phyloP scores from a whole-genome alignment of 345 rosid genomes.

The Boechera retrofracta region DNA sequence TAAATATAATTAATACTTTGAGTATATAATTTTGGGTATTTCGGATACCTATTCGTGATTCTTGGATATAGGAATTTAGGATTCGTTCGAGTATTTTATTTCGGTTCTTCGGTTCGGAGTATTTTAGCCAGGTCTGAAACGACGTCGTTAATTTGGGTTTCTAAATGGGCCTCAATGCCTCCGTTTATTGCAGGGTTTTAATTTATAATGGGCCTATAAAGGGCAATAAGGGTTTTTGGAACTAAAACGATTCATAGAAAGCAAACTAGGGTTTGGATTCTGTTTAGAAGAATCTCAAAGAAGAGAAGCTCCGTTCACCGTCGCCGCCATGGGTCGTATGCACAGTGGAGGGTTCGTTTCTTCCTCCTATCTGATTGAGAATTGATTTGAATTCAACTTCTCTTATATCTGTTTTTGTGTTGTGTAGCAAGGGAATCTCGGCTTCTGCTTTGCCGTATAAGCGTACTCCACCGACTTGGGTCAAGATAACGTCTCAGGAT shows the following conservation, averaged over 20 bases:
- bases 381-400: not conserved
- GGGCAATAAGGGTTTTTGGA: not conserved
- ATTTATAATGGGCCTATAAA: slow-evolving; percentile 2
- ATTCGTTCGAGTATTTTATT: no score
- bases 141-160: not conserved
- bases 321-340: slow-evolving; percentile 61
- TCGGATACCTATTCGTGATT: no score
- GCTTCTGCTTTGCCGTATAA: slow-evolving; percentile 65
- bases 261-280: not conserved
- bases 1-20: no score
- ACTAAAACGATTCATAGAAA: not conserved
- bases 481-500: slow-evolving; percentile 61
- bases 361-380: not conserved
- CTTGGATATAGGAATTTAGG: no score
- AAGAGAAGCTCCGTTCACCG: not conserved
- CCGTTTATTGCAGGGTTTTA: not conserved
- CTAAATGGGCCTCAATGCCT: no score
- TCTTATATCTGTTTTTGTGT: slow-evolving; percentile 21
- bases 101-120: no score
- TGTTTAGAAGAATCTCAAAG: slow-evolving; percentile 12
- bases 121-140: not conserved
- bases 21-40: no score
- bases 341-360: slow-evolving; percentile 53
- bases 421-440: slow-evolving; percentile 60
- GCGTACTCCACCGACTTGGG: slow-evolving; percentile 65